Evolutionary conservation across 257 asterid species (phyloP), one percentile per base, ranked within the genome.

Genomic region (Solanum acaule): DNA sequence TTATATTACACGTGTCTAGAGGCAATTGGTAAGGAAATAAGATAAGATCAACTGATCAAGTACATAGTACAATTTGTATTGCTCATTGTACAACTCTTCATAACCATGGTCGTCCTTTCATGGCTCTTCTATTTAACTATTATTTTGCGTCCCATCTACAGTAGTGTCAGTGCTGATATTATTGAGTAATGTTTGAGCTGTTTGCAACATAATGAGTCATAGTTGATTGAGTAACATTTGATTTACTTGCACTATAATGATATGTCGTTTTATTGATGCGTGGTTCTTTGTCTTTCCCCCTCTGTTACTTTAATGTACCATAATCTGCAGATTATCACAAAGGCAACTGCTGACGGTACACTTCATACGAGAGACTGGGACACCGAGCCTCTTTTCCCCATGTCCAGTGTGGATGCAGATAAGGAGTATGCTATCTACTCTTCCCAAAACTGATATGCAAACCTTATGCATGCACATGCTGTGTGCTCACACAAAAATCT

Each of bases 341-440:
- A 91, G 83, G 96, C 98, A 46, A 96, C 98, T 72, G 96, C 98
- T 90, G 98, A 97, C 84, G 98, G 98, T 73, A 93, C 98, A 29
- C 96, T 97, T 84, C 85, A 93, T 90, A 92, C 95, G 23, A 93
- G 87, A 88, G 95, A 96, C 86, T 97, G 99, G 99, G 99, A 97
- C 93, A 95, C 90, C 5, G 98, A 94, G 91, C 98, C 98, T 90
- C 97, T 97, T 65, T 95, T 96, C 88, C 91, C 96, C 16, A 85
- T 95, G 91, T 97, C 98, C 4, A 90, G 83, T 89, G 89, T 86
- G 6, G 94, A 93, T 93, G 90, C 89, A n/a, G 88, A 89, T 88
- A 91, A 90, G 88, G 94, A 90, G 99, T 97, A 94, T 78, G 95
- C 91, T 87, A 76, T 86, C 76, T 84, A 46, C 71, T 31, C 70